Evolutionary conservation across 1,284 basidiomycete genomes (phyloP).

Genomic region (Golubevia pallescens): DNA sequence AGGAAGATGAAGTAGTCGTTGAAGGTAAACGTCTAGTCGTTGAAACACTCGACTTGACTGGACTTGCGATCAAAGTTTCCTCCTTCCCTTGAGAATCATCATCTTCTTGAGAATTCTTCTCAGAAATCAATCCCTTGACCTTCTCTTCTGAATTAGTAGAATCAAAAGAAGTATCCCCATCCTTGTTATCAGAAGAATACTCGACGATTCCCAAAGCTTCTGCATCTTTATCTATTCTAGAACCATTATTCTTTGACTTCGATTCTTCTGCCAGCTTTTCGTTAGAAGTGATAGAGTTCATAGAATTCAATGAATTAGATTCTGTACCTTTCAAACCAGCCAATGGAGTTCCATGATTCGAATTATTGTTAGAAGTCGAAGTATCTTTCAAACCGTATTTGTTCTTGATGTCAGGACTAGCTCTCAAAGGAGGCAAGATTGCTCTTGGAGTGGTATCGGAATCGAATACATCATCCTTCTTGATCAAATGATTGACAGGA

Average conservation of each 20-base stretch:
- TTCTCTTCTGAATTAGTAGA: neutral
- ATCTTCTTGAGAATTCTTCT: neutral
- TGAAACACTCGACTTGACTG: no score
- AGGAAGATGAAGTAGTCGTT: neutral
- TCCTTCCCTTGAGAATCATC: no score
- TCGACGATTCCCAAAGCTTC: neutral
- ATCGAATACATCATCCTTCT: slow-evolving; percentile 8
- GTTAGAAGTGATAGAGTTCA: neutral
- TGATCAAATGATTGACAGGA: slow-evolving; percentile 2
- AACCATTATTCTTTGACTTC: neutral
- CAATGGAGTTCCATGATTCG: no score
- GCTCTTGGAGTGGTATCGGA: slow-evolving; percentile 7
- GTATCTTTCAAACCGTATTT: slow-evolving; percentile 15
- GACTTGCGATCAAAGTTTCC: no score
- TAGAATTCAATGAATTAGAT: neutral
- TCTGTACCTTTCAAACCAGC: neutral
- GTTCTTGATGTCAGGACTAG: slow-evolving; percentile 14
- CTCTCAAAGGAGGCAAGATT: slow-evolving; percentile 5
- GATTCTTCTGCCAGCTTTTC: neutral
- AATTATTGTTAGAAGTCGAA: neutral
- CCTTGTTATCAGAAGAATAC: neutral
- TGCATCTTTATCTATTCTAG: neutral
- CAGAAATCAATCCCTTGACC: neutral
- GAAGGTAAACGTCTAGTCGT: no score
- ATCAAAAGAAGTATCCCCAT: neutral